phyloP scores from a whole-genome alignment of 371 early-diverging fungal species.

The Capniomyces stellatus region DNA sequence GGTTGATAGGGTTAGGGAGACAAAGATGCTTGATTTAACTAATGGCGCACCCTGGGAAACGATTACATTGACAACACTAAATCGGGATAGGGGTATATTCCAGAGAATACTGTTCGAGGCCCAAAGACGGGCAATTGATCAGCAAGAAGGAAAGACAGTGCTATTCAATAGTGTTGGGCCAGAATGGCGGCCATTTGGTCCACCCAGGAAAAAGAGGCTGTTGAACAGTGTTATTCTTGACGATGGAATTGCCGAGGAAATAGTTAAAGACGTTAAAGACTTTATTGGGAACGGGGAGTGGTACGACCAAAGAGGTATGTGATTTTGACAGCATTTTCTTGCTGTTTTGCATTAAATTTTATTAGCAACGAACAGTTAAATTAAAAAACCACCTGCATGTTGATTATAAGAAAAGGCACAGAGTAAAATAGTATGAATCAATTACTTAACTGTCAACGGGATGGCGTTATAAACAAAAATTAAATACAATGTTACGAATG shows the following conservation, averaged over 20 bases:
- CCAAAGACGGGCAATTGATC: constrained; percentile 55
- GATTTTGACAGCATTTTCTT: too few relatives aligned
- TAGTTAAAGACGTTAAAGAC: constrained; percentile 65
- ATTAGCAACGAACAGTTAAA: too few relatives aligned
- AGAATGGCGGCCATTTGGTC: constrained; percentile 95
- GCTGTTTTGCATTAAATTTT: too few relatives aligned
- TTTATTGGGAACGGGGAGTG: constrained; percentile 81
- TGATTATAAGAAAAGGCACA: too few relatives aligned
- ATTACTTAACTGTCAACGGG: too few relatives aligned
- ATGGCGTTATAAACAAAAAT: too few relatives aligned
- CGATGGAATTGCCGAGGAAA: constrained; percentile 45
- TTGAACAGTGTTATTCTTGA: constrained; percentile 79
- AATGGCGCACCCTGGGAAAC: constrained; percentile 89
- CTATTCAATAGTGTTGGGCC: constrained; percentile 87
- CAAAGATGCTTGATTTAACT: constrained; percentile 69
- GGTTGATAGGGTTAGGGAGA: constrained; percentile 63
- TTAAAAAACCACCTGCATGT: too few relatives aligned
- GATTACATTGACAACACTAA: constrained; percentile 76
- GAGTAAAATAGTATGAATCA: too few relatives aligned
- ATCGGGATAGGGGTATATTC: constrained; percentile 58
- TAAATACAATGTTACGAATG: too few relatives aligned
- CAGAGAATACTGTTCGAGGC: constrained; percentile 62
- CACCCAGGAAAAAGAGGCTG: constrained; percentile 66
- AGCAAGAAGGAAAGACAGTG: constrained; percentile 86
- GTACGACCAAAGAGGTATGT: constrained; percentile 85